phyloP scores from a whole-genome alignment of 371 early-diverging fungal genomes.

The Apophysomyces trapeziformis region DNA sequence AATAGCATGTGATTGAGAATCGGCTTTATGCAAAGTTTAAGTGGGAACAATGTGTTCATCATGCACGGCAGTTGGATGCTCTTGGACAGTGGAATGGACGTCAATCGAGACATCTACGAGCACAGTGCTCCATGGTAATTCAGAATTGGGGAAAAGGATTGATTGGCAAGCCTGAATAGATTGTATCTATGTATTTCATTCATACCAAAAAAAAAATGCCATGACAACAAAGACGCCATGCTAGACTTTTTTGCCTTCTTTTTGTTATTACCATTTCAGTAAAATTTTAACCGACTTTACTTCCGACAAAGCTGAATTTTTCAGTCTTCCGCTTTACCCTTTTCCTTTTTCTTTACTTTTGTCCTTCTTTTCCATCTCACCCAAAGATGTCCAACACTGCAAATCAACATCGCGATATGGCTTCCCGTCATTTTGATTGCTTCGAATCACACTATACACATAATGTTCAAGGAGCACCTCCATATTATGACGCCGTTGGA shows the following conservation, averaged over 20 bases:
- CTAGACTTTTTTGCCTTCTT: neutral
- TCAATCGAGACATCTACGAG: constrained; percentile 42
- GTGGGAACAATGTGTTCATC: constrained; percentile 55
- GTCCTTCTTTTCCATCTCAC: neutral
- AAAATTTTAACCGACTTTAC: constrained; percentile 1
- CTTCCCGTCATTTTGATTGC: neutral
- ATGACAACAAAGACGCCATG: neutral
- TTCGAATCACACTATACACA: constrained; percentile 1
- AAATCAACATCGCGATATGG: constrained; percentile 3
- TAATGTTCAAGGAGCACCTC: neutral
- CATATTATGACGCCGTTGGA: constrained; percentile 5
- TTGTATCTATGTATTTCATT: constrained; percentile 3
- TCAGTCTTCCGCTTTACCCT: neutral
- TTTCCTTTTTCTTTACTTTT: neutral
- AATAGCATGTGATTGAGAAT: constrained; percentile 49
- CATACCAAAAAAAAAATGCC: constrained; percentile 4
- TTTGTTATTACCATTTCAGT: neutral
- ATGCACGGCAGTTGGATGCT: constrained; percentile 50
- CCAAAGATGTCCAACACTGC: neutral
- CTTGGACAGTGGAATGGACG: constrained; percentile 43
- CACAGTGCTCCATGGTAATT: constrained; percentile 49
- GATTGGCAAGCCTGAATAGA: constrained; percentile 40
- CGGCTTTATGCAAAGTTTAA: constrained; percentile 51
- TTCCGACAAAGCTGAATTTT: neutral
- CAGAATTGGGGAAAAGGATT: constrained; percentile 56